Percentiles rank a stretch among this genome's conserved stretches.
These are phyloP conservation scores for Phytophthora lateralis DNA, from an alignment of 352 stramenopile species.

Conservation along the genomic window DNA sequence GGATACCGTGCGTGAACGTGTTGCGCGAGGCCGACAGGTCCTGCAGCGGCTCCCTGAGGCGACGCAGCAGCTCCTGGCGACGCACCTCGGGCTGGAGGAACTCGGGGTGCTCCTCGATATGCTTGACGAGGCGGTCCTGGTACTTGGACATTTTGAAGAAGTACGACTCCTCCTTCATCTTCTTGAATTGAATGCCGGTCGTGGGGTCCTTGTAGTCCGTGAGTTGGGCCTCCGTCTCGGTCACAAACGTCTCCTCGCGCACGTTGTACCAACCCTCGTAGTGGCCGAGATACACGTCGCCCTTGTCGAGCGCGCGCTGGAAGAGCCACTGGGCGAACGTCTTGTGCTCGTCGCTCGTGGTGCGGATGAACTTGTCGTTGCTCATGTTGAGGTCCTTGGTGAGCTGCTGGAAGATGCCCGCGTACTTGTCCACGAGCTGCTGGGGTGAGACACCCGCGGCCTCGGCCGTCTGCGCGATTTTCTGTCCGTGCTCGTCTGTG, in stretches of 20 bases:
- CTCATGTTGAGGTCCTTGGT: constrained; percentile 88
- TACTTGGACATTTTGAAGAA: constrained; percentile 99
- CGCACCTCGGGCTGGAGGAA: constrained; percentile 97
- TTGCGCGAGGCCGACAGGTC: constrained; percentile 97
- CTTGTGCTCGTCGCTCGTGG: constrained; percentile 95
- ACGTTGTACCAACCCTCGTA: constrained; percentile 99
- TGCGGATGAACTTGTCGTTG: constrained; percentile 95
- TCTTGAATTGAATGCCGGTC: constrained; percentile 94
- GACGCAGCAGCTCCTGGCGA: constrained; percentile 93
- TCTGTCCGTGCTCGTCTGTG: constrained; percentile 99
- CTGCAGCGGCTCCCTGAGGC: constrained; percentile 93
- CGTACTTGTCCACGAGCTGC: constrained; percentile 97
- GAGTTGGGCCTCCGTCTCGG: constrained; percentile 95
- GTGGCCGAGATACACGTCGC: constrained; percentile 97
- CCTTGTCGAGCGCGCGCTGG: constrained; percentile 85
- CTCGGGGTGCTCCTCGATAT: constrained; percentile 94
- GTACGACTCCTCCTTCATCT: constrained; percentile 98
- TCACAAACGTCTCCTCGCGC: constrained; percentile 99
- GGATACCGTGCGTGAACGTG: constrained; percentile 95
- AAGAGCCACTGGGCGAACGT: constrained; percentile 95
- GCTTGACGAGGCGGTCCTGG: constrained; percentile 93
- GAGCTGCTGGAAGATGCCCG: constrained; percentile 87
- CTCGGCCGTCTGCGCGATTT: constrained; percentile 98
- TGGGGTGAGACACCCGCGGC: constrained; percentile 91
- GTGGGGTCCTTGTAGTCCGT: constrained; percentile 96